Conservation (phyloP, 2,329 filamentous ascomycete genomes). For the Rhinocladiella mackenziei region DNA sequence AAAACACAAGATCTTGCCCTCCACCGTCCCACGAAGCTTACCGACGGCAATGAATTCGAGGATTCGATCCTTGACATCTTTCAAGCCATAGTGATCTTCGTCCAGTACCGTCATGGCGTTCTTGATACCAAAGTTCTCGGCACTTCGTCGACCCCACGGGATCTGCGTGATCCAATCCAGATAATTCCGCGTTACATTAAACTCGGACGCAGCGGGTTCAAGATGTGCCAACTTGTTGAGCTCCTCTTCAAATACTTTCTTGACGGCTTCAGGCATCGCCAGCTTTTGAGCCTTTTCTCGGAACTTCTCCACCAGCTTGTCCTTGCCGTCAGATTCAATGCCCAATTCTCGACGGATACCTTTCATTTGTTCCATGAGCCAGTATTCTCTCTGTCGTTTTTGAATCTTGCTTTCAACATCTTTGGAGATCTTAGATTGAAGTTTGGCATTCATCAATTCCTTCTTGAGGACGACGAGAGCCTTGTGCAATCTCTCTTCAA, state of each 20-base stretch:
- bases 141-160: conserved; percentile 90
- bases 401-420: conserved; percentile 97
- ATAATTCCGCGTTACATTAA: conserved; percentile 97
- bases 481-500: conserved; percentile 89
- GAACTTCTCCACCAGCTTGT: conserved; percentile 96
- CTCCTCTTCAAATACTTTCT: conserved; percentile 97
- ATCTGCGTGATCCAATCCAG: conserved; percentile 98
- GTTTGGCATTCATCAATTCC: conserved; percentile 94
- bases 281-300: conserved; percentile 90
- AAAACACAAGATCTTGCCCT: conserved; percentile 97
- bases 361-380: conserved; percentile 99
- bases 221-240: conserved; percentile 94
- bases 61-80: conserved; percentile 98
- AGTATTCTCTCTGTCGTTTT: conserved; percentile 95
- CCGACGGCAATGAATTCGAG: conserved; percentile 97
- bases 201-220: conserved; percentile 93
- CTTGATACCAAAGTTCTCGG: conserved; percentile 93
- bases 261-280: conserved; percentile 93
- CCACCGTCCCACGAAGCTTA: conserved; percentile 92
- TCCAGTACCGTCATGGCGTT: conserved; percentile 88
- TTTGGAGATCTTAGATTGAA: conserved; percentile 96
- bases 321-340: conserved; percentile 95
- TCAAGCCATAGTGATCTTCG: conserved; percentile 92
- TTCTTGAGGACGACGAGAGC: conserved; percentile 91
- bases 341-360: conserved; percentile 92